Base-by-base conservation (phyloP, 176 grass and related monocot genomes). In the Melocanna baccifera region DNA sequence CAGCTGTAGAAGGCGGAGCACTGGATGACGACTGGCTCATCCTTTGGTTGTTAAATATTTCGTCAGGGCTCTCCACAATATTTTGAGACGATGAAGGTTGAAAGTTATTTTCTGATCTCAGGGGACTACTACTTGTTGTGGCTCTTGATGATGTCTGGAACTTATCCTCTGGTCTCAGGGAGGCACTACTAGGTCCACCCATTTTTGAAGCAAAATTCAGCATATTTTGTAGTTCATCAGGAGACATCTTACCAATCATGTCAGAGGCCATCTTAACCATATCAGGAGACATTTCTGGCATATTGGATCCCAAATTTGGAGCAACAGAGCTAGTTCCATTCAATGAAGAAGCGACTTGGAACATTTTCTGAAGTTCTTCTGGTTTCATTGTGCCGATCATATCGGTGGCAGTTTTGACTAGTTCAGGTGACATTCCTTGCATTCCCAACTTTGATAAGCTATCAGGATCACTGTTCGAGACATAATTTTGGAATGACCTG, bases 311-410 rank as follows among this genome's bases (percentile, higher is more conserved):
- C 62, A 87, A 40, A 88, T 88, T 91, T 84, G 87, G 80, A 92
- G 56, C 83, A 88, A 20, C 39, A 1, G 91, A 71, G 23, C 67
- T 83, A 48, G 79, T 90, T 43, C 51, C 91, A 73, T 89, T 90
- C 75, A 95, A 85, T 52, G 93, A 96, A 77, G 91, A 94, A 88
- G 91, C 91, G 30, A 77, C 85, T 85, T 96, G 83, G 40, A 99
- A 92, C 91, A 96, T 94, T 87, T 92, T 92, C 82, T 96, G 91
- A 73, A 96, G 89, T 74, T 99, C 96, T 47, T 99, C 93, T 23
- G 96, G 93, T 71, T 90, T 92, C 96, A 99, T 99, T 22, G 86
- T 88, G 82, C 88, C 76, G 36, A 99, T 86, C 90, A 93, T 99
- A 73, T 92, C 75, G 0, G 77, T 89, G 72, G 96, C 93, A 55